Conservation (phyloP, 164 flowering plant species). For the Umbilicus rupestris region DNA sequence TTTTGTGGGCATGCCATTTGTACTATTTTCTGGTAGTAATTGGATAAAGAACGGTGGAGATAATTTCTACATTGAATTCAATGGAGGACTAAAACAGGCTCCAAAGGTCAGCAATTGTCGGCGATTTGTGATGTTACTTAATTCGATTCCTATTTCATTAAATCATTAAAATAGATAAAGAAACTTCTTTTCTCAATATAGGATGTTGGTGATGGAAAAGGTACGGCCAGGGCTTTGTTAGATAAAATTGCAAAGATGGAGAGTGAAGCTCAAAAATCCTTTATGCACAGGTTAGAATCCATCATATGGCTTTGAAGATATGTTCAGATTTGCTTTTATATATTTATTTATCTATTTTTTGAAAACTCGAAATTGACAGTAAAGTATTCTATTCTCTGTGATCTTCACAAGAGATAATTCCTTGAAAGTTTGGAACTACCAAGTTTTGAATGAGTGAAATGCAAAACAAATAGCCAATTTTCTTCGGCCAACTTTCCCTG, state of each 20-base stretch:
- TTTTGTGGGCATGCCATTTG: conserved; percentile 85
- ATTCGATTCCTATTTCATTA: not conserved
- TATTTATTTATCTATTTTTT: not conserved
- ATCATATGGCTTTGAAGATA: not conserved
- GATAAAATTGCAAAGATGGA: conserved; percentile 71
- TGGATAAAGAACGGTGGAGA: conserved; percentile 80
- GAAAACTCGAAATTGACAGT: not conserved
- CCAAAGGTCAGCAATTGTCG: conserved; percentile 36
- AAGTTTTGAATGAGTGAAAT: too few relatives aligned
- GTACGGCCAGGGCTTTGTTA: conserved; percentile 77
- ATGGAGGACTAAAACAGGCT: conserved; percentile 25
- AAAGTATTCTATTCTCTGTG: not conserved
- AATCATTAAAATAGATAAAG: conserved; percentile 3
- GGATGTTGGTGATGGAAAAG: conserved; percentile 76
- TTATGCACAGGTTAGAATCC: conserved; percentile 84
- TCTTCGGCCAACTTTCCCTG: too few relatives aligned
- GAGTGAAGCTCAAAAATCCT: conserved; percentile 90
- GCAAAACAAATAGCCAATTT: too few relatives aligned
- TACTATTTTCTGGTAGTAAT: conserved; percentile 55
- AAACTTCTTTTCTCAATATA: conserved; percentile 15
- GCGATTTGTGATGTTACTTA: not conserved
- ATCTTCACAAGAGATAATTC: not conserved
- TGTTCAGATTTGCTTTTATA: not conserved
- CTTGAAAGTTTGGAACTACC: too few relatives aligned
- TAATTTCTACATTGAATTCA: conserved; percentile 72